Conservation (phyloP, 305 asterid genomes). For the Solanum hybrid region DNA sequence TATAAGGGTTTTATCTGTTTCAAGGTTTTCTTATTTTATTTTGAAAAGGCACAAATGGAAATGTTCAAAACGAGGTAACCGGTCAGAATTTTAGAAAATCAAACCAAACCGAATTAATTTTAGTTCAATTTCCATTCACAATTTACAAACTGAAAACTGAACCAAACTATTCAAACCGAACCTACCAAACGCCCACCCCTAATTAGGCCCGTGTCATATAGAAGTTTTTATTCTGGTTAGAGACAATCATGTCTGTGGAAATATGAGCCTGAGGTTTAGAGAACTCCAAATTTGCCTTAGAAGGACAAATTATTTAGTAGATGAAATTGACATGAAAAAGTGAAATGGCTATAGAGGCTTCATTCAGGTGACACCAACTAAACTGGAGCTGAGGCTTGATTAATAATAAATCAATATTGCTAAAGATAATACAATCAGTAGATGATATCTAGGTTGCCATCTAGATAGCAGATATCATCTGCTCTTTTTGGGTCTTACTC, state of each 20-base stretch:
- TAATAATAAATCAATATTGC: neutral
- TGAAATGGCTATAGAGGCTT: neutral
- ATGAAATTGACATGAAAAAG: neutral
- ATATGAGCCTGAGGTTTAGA: neutral
- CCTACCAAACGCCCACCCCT: neutral
- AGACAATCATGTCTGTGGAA: neutral
- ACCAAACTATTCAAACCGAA: neutral
- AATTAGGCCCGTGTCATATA: neutral
- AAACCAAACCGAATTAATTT: neutral
- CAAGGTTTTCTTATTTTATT: neutral
- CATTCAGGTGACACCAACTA: neutral
- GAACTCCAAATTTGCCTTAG: neutral
- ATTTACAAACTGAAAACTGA: neutral
- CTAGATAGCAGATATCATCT: neutral
- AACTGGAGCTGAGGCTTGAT: neutral
- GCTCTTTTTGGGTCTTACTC: neutral
- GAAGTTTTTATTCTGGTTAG: neutral
- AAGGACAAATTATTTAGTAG: neutral
- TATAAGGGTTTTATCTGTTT: neutral
- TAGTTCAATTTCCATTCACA: neutral
- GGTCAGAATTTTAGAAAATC: neutral
- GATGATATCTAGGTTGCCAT: neutral
- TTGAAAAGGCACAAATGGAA: neutral
- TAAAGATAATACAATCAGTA: neutral
- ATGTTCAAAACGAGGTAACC: neutral